Evolutionary conservation across 345 rosid genomes (phyloP), one percentile per base, ranked within the genome.

Genomic region (Gossypium bickii): DNA sequence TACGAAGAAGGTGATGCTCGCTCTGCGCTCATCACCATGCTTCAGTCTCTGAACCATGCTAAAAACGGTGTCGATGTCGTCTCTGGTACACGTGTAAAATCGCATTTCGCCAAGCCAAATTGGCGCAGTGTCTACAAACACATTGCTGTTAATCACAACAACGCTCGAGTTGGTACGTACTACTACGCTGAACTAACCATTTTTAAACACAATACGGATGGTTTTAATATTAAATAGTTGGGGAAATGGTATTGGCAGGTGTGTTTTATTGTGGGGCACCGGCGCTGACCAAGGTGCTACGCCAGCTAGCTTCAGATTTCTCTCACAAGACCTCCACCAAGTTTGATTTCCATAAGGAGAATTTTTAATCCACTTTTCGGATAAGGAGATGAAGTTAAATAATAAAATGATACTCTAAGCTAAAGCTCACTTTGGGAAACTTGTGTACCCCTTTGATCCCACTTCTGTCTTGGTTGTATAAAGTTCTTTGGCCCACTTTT

Each of bases 1-100:
- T 92, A 90, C 7, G 97, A 90, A 77, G 97, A 92, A 82, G 97
- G 93, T 0, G 94, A 92, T 7, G 94, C 94, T 47, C 88, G 97
- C 34, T 88, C 94, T 2, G 94, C 93, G 0, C 89, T 92, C 52
- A 92, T 92, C 41, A 80, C 89, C 29, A 92, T 92, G 97, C 89
- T 92, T 67, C 97, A 92, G 48, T 87, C 94, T 27, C 75, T 92
- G 12, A 85, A 86, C 64, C 97, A 88, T 73, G 93, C 97, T 13
- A 92, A 88, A 76, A 88, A 86, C 49, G 94, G 97, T 0, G 87
- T 90, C 2, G 97, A 92, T 22, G 73, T 92, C 16, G 93, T 92
- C 45, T 90, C 97, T 5, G 97, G 94, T 3, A 92, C 94, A 0
- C 79, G 89, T 10, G 97, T 92, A 5, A 92, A 84, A 88, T 85